Evolutionary conservation across 1,139 yeast genomes (phyloP), one percentile per base, ranked within the genome.

Genomic region (Hansenula anomala): DNA sequence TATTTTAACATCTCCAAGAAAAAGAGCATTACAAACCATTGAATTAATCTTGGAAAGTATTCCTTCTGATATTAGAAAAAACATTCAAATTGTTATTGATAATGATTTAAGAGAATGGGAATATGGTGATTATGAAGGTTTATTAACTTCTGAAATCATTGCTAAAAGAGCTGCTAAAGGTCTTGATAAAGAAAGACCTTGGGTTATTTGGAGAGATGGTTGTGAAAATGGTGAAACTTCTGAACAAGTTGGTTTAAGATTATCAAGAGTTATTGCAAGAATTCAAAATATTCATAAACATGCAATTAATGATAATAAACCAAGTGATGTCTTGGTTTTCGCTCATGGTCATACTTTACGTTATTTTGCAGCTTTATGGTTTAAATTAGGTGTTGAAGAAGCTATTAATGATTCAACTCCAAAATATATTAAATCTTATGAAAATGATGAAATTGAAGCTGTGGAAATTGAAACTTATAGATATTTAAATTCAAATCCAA

Each of bases 301-400:
- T 41, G 87, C 89, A 4, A 58, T 83, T 40, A 75, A 67, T 7
- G 66, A 67, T 13, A 65, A 72, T 28, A 69, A 66, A 40, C 62
- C 80, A 6, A 78, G 88, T 46, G 97, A 90, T 59, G 75, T 89
- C 20, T 55, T 89, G 46, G 80, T 89, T 15, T 84, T 89, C 44
- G 97, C 92, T 9, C 97, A 90, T 56, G 97, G 97, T 33, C 97
- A 90, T 56, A 85, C 90, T 40, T 69, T 90, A 51, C 79, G 97
- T 55, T 85, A 92, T 57, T 78, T 90, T 54, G 94, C 90, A 9
- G 87, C 90, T 27, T 67, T 96, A 46, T 90, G 97, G 97, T 78
- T 86, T 43, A 55, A 49, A 36, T 36, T 55, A 28, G 66, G 67
- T 31, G 54, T 51, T 18, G 61, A 59, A 37, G 55, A 52, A 33